phyloP scores from a whole-genome alignment of 2,329 filamentous ascomycete genomes.

The Westerdykella sp. region DNA sequence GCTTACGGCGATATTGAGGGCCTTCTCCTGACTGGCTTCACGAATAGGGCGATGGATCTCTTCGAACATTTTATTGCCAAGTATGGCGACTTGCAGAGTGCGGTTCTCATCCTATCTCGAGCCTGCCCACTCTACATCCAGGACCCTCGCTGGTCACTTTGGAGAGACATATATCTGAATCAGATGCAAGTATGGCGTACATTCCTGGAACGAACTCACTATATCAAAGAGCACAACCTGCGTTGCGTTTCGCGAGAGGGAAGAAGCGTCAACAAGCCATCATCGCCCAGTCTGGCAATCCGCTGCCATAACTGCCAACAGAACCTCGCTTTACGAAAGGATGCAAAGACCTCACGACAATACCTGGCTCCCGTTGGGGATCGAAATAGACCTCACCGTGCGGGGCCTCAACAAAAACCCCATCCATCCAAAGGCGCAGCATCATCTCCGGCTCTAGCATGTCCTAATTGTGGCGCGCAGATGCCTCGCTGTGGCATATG shows the following conservation, averaged over 20 bases:
- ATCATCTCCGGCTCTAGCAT: conserved; percentile 46
- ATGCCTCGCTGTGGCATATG: conserved; percentile 60
- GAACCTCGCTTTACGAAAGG: conserved; percentile 43
- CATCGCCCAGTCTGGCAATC: conserved; percentile 62
- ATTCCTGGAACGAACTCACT: conserved; percentile 69
- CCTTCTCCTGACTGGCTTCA: conserved; percentile 71
- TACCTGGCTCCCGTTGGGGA: conserved; percentile 18
- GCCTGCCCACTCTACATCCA: conserved; percentile 70
- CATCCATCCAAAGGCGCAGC: conserved; percentile 21
- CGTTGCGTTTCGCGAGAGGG: conserved; percentile 59
- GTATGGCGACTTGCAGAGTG: conserved; percentile 72
- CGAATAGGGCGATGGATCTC: conserved; percentile 65
- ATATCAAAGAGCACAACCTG: conserved; percentile 69
- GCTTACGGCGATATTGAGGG: conserved; percentile 67
- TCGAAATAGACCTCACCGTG: conserved; percentile 5
- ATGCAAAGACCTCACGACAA: conserved; percentile 14
- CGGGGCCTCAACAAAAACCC: conserved; percentile 5
- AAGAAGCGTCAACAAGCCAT: conserved; percentile 56
- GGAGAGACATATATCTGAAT: conserved; percentile 70
- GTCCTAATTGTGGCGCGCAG: conserved; percentile 55
- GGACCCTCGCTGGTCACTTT: conserved; percentile 67
- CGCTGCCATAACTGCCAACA: conserved; percentile 69
- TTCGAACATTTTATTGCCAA: conserved; percentile 69
- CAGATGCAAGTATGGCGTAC: conserved; percentile 63
- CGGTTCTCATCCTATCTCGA: conserved; percentile 66